phyloP scores from a whole-genome alignment of 148 eudicot species.

The Suaeda aralocaspica region DNA sequence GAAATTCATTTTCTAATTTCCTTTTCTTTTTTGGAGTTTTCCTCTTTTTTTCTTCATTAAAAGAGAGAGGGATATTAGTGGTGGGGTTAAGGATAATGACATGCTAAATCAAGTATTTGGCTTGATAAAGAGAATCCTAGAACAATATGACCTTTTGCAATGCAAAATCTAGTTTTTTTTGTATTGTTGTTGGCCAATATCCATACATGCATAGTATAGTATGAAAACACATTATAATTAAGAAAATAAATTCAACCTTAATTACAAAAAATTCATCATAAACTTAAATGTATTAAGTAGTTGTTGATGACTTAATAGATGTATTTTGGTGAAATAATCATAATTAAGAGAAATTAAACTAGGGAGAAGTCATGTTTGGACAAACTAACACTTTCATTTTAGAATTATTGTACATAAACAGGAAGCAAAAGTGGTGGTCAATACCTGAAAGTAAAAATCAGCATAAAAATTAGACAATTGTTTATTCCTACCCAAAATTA shows the following conservation, averaged over 20 bases:
- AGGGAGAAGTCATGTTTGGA: neutral
- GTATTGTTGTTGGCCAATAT: constrained; percentile 9
- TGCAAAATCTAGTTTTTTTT: neutral
- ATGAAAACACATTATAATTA: constrained; percentile 5
- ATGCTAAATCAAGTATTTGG: constrained; percentile 30
- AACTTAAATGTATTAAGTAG: neutral
- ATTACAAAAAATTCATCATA: neutral
- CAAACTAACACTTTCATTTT: neutral
- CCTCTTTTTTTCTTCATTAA: constrained; percentile 9
- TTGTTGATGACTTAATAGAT: neutral
- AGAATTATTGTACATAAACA: constrained; percentile 5
- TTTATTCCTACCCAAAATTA: neutral
- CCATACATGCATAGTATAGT: neutral
- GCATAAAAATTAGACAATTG: neutral
- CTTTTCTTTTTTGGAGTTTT: constrained; percentile 3
- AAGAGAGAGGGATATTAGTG: constrained; percentile 26
- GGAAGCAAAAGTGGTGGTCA: constrained; percentile 18
- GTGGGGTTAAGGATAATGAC: constrained; percentile 48
- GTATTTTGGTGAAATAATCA: neutral
- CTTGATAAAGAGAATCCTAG: constrained; percentile 46
- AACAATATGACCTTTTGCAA: constrained; percentile 18
- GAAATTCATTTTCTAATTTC: neutral
- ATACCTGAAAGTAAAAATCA: constrained; percentile 24
- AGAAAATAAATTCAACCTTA: neutral
- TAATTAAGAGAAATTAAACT: neutral